These are phyloP conservation scores for Sphaerulina musiva DNA, from an alignment of 2,329 filamentous ascomycete species.

Conservation along the genomic window DNA sequence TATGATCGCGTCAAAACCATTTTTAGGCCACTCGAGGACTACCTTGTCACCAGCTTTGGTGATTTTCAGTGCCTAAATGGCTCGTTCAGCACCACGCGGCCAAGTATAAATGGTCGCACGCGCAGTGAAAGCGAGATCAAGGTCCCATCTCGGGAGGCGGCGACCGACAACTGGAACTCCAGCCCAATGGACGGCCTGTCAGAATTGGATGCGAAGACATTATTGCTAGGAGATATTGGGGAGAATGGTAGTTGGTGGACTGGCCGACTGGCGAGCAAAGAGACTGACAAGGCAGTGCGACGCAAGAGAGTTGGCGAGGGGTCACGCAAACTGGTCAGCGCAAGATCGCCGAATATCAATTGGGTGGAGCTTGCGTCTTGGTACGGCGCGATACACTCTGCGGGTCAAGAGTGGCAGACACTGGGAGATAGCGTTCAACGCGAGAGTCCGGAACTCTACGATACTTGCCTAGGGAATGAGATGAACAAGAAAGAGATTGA, in stretches of 20 bases:
- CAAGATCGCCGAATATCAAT: conserved; percentile 63
- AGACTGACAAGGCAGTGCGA: conserved; percentile 26
- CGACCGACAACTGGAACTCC: conserved; percentile 14
- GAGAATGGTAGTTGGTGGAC: conserved; percentile 83
- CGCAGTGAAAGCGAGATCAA: conserved; percentile 42
- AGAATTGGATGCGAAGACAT: conserved; percentile 66
- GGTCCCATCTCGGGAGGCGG: conserved; percentile 33
- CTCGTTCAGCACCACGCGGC: conserved; percentile 59
- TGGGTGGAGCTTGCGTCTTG: conserved; percentile 67
- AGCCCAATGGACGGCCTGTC: conserved; percentile 43
- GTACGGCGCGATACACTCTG: conserved; percentile 64
- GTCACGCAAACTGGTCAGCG: conserved; percentile 42
- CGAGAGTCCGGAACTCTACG: conserved; percentile 23
- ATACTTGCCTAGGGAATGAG: conserved; percentile 44
- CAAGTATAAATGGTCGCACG: conserved; percentile 33
- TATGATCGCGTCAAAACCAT: conserved; percentile 49
- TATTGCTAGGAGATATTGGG: conserved; percentile 67
- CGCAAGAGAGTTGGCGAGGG: conserved; percentile 29
- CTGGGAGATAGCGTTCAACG: conserved; percentile 44
- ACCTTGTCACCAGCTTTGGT: conserved; percentile 62
- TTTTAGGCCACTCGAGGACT: conserved; percentile 72
- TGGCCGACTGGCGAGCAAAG: conserved; percentile 44
- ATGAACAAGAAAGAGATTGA: conserved; percentile 43
- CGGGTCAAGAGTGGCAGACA: conserved; percentile 60
- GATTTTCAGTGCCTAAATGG: conserved; percentile 66